Evolutionary conservation across 2,329 filamentous ascomycete species (phyloP), one percentile per base, ranked within the genome.

Genomic region (Arthrobotrys conoides): DNA sequence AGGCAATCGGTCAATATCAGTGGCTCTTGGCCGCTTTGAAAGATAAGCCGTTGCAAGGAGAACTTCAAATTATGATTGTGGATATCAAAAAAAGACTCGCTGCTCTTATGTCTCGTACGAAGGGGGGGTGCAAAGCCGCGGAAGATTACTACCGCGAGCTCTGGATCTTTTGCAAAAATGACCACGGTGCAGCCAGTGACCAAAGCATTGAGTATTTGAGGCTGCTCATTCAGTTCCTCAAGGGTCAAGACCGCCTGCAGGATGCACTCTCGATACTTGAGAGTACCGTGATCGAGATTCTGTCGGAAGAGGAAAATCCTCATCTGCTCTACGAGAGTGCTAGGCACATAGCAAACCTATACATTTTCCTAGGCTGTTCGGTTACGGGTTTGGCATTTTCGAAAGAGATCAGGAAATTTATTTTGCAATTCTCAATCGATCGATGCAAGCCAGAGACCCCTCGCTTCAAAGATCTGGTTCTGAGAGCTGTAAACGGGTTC

Each of bases 401-500:
- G 16, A 73, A 73, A 18, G 61, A 61, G 0, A 73, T 73, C n/a
- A 63, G 64, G 6, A 73, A 73, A 36, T 73, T 73, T 38, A 51
- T 53, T 67, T 5, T 73, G 36, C 27, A 67, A 63, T 20, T 68
- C 55, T 49, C 66, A 61, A 44, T 12, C 27, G 1, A 53, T 41
- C 24, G 64, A 27, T 16, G 18, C 18, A 22, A 53, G 12, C 24
- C 41, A 9, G 55, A 49, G 3, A 36, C 51, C 22, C 9, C n/a
- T 6, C 63, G 51, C 2, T 73, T 67, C 63, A 53, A 24, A 20
- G 55, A 63, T 41, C 59, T 63, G 49, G 55, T 16, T 14, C 61
- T 73, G 6, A 48, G 70, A 6, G 48, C 66, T 18, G 38, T 73
- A 1, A 73, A 68, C 36, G 70, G 70, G 1, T 67, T 61, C 6